These are phyloP conservation scores for Diversispora epigaea DNA, from an alignment of 192 early-diverging fungal genomes.

Conservation along the genomic window DNA sequence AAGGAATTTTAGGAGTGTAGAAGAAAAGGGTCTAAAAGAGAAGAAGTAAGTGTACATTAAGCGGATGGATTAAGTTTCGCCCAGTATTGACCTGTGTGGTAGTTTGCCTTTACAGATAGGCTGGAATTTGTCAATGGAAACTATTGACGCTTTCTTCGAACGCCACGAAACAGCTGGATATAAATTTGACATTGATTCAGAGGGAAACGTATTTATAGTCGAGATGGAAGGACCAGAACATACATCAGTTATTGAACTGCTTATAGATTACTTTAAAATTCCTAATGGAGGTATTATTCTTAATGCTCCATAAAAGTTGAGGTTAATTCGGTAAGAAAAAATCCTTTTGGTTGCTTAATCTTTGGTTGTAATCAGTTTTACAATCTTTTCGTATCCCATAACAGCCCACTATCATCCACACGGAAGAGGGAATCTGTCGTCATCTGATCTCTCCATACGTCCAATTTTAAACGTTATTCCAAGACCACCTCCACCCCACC, in stretches of 20 bases:
- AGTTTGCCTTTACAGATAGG: conserved; percentile 30
- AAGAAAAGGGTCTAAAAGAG: neutral
- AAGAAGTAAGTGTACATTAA: conserved; percentile 6
- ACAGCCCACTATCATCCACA: conserved; percentile 4
- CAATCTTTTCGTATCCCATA: neutral
- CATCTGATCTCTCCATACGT: neutral
- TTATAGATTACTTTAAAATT: neutral
- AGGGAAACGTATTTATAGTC: conserved; percentile 20
- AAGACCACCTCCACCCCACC: neutral
- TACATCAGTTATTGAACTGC: neutral
- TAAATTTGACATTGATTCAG: conserved; percentile 24
- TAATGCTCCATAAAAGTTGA: neutral
- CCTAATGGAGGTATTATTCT: neutral
- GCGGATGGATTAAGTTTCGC: neutral
- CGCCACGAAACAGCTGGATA: conserved; percentile 13
- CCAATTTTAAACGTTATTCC: conserved; percentile 11
- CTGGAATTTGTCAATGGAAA: conserved; percentile 8
- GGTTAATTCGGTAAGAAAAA: conserved; percentile 8
- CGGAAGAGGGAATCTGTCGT: neutral
- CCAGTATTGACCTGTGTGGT: conserved; percentile 14
- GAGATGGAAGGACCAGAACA: neutral
- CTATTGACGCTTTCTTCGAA: conserved; percentile 17
- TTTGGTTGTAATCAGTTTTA: conserved; percentile 6
- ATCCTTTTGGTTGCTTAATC: conserved; percentile 1
- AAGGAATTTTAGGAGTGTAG: conserved; percentile 11